Evolutionary conservation across 208 protist genomes (phyloP), one percentile per base, ranked within the genome.

Genomic region (Crithidia brevicula): DNA sequence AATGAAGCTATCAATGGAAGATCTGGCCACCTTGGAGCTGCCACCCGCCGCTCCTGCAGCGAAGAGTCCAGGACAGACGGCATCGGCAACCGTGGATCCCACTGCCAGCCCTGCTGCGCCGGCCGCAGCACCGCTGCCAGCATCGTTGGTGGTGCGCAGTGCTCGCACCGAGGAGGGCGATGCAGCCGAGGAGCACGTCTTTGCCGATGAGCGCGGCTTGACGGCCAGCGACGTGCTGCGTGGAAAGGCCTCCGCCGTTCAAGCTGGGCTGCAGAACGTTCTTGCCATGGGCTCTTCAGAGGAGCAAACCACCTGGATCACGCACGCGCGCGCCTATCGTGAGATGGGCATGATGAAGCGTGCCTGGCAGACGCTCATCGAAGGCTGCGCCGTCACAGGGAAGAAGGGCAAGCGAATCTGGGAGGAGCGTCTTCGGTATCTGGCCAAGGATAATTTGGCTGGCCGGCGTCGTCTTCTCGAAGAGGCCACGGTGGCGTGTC

Each of bases 281-380:
- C 78, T 95, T 22, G 74, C 67, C 22, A 91, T 92, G 82, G 89
- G 89, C 47, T 95, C 89, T 15, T 61, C 77, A 15, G 85, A 85
- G 52, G 85, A 95, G 75, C 90, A 91, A 64, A 85, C 77, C 2
- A 95, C 90, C 9, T 95, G 85, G 82, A 87, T 96, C 67, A 94
- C 85, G 3, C 91, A 91, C 49, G 74, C 90, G 0, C 79, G 87
- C 28, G 90, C 83, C 4, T 81, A 85, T 22, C 77, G 85, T 11
- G 81, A 93, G 68, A 89, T 93, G 79, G 90, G 87, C 51, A 79
- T 87, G 74, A 45, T 53, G n/a, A 69, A 72, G 23, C 83, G 84
- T 34, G 90, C 90, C 8, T 74, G 81, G 11, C 73, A 85, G 33
- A 88, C 83, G 20, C 75, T 95, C 7, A 61, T 83, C 8, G 87